phyloP scores from a whole-genome alignment of 1,139 yeast genomes.

The Petasospora fabianii region DNA sequence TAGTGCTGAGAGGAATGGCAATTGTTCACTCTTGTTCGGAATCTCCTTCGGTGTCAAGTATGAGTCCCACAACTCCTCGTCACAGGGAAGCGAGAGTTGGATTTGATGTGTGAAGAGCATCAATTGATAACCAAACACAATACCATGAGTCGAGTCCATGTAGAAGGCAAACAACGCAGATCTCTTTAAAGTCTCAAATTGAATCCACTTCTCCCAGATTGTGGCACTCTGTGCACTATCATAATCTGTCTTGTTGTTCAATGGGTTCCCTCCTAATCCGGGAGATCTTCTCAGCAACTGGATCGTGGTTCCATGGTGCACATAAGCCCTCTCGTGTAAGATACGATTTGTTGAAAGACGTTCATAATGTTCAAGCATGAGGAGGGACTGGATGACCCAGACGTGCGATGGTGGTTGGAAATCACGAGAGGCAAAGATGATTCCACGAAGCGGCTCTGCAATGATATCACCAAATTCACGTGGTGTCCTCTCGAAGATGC shows the following conservation, averaged over 20 bases:
- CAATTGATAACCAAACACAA: slow-evolving; percentile 72
- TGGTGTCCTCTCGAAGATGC: slow-evolving; percentile 23
- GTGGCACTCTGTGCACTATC: slow-evolving; percentile 33
- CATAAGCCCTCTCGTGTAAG: slow-evolving; percentile 69
- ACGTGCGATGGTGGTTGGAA: slow-evolving; percentile 54
- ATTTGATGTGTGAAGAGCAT: slow-evolving; percentile 67
- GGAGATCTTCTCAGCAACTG: slow-evolving; percentile 73
- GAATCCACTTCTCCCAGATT: slow-evolving; percentile 64
- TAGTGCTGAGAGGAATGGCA: slow-evolving; percentile 50
- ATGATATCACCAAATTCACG: slow-evolving; percentile 42
- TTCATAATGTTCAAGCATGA: slow-evolving; percentile 63
- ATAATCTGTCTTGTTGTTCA: slow-evolving; percentile 32
- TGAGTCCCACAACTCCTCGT: slow-evolving; percentile 74
- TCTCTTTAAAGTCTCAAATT: slow-evolving; percentile 72
- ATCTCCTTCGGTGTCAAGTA: slow-evolving; percentile 30
- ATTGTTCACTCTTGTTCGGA: slow-evolving; percentile 27
- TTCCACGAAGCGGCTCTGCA: slow-evolving; percentile 61
- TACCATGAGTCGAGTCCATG: slow-evolving; percentile 75
- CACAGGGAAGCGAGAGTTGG: slow-evolving; percentile 74
- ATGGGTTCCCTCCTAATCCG: slow-evolving; percentile 65
- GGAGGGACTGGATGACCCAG: slow-evolving; percentile 65
- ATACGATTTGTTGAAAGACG: slow-evolving; percentile 54
- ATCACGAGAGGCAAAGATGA: slow-evolving; percentile 55
- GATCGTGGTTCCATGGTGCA: slow-evolving; percentile 75
- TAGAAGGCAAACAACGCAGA: slow-evolving; percentile 78